Evolutionary conservation across 495 filamentous ascomycete genomes (phyloP).

Genomic region (Parmelia sp.): DNA sequence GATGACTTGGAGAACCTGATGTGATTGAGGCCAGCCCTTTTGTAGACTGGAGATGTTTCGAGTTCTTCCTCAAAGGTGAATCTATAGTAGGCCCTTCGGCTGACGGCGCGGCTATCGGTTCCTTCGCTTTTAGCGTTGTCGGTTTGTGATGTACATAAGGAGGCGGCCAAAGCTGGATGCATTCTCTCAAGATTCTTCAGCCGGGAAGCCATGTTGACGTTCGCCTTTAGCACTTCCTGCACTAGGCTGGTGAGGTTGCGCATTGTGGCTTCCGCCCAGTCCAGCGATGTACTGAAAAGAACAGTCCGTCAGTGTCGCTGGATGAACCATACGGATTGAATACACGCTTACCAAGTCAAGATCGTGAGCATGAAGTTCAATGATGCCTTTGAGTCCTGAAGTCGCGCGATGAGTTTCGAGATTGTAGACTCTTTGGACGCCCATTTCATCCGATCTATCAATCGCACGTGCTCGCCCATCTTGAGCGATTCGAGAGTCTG

Average conservation of each 20-base stretch:
- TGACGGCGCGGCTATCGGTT: slow-evolving; percentile 10
- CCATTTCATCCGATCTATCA: slow-evolving; percentile 28
- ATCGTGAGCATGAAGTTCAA: slow-evolving; percentile 28
- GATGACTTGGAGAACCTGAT: slow-evolving; percentile 17
- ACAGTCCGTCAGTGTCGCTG: neutral
- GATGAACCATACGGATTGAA: neutral
- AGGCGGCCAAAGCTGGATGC: slow-evolving; percentile 16
- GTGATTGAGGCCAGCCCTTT: slow-evolving; percentile 16
- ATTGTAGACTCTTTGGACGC: slow-evolving; percentile 23
- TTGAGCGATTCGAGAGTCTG: slow-evolving; percentile 24
- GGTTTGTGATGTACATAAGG: neutral
- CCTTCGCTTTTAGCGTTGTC: slow-evolving; percentile 10
- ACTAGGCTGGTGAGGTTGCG: slow-evolving; percentile 15
- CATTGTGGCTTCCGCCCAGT: slow-evolving; percentile 20
- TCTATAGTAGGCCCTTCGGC: slow-evolving; percentile 7
- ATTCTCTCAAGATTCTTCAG: slow-evolving; percentile 20
- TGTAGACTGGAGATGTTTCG: slow-evolving; percentile 20
- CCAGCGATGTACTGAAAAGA: slow-evolving; percentile 18
- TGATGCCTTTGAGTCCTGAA: slow-evolving; percentile 26
- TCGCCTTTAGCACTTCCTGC: slow-evolving; percentile 16
- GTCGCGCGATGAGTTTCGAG: slow-evolving; percentile 21
- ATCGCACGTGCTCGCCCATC: slow-evolving; percentile 16
- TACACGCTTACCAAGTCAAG: slow-evolving; percentile 25
- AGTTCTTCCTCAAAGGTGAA: slow-evolving; percentile 22
- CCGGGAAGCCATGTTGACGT: slow-evolving; percentile 21